Percentiles rank a stretch among this genome's conserved stretches.
These are phyloP conservation scores for Hypoxylon sp. DNA, from an alignment of 2,329 filamentous ascomycete genomes.

Conservation along the genomic window DNA sequence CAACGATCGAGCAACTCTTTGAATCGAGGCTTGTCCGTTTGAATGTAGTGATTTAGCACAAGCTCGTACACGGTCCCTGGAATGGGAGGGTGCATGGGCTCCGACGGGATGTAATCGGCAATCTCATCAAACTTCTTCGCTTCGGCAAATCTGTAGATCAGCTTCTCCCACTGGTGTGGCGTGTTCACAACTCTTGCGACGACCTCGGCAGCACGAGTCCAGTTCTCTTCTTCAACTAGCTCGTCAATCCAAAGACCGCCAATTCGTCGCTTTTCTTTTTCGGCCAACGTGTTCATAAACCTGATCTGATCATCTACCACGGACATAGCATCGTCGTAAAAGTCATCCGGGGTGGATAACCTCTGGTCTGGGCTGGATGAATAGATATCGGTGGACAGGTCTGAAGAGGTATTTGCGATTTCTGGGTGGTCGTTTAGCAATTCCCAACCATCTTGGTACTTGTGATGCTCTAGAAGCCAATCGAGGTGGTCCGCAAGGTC, in stretches of 20 bases:
- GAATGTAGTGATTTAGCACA: conserved; percentile 87
- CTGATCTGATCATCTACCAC: conserved; percentile 67
- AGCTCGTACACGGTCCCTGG: conserved; percentile 87
- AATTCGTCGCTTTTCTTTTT: conserved; percentile 88
- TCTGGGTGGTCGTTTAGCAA: conserved; percentile 89
- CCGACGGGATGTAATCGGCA: conserved; percentile 79
- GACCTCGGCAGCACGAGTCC: conserved; percentile 78
- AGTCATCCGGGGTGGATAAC: conserved; percentile 61
- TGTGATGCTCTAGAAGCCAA: conserved; percentile 84
- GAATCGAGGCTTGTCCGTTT: conserved; percentile 76
- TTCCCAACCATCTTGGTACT: conserved; percentile 87
- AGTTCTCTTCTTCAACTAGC: conserved; percentile 76
- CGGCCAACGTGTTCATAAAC: conserved; percentile 69
- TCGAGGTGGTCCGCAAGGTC: conserved; percentile 84
- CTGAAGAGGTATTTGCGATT: conserved; percentile 57
- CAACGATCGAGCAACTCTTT: conserved; percentile 82
- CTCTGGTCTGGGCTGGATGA: conserved; percentile 54
- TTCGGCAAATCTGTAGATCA: conserved; percentile 91
- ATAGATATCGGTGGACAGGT: conserved; percentile 51
- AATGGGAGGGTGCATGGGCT: conserved; percentile 79
- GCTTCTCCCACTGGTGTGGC: conserved; percentile 88
- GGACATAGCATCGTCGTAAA: conserved; percentile 77
- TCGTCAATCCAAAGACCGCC: conserved; percentile 95
- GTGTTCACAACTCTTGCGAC: conserved; percentile 84
- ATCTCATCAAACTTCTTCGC: conserved; percentile 91